Conservation (phyloP, 495 filamentous ascomycete genomes). For the Daldinia caldariorum region DNA sequence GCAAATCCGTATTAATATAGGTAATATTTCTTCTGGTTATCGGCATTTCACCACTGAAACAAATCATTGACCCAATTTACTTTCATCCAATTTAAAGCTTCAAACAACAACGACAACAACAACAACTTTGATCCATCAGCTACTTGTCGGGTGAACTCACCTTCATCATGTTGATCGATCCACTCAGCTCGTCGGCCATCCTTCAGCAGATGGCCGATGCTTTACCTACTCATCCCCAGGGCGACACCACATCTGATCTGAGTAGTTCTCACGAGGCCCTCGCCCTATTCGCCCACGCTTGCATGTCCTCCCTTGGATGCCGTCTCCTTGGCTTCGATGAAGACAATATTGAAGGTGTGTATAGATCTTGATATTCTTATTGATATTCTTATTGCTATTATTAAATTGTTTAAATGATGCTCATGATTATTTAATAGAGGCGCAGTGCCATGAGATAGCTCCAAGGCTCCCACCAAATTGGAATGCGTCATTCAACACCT, state of each 20-base stretch:
- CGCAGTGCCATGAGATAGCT: conserved; percentile 53
- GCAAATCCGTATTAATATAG: conserved; percentile 15
- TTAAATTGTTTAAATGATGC: neutral
- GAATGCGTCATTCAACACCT: conserved; percentile 73
- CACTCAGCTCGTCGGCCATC: conserved; percentile 55
- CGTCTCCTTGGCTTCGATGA: conserved; percentile 84
- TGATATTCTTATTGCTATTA: neutral
- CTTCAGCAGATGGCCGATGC: conserved; percentile 67
- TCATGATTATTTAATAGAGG: conserved; percentile 45
- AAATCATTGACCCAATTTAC: neutral
- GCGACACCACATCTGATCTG: conserved; percentile 66
- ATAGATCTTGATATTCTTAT: conserved; percentile 61
- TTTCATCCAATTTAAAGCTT: neutral
- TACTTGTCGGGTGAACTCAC: conserved; percentile 11
- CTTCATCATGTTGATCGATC: conserved; percentile 43
- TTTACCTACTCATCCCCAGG: conserved; percentile 60
- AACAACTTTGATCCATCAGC: conserved; percentile 1
- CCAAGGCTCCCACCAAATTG: conserved; percentile 78
- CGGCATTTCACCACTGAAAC: conserved; percentile 11
- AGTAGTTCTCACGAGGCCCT: conserved; percentile 84
- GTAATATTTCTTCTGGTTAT: conserved; percentile 14
- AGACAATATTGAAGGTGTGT: conserved; percentile 63
- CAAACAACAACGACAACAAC: neutral
- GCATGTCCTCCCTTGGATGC: conserved; percentile 83
- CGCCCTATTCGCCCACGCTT: conserved; percentile 85